Base-by-base conservation (phyloP, 225 moss, liverwort and hornwort genomes). In the Bryum argenteum region DNA sequence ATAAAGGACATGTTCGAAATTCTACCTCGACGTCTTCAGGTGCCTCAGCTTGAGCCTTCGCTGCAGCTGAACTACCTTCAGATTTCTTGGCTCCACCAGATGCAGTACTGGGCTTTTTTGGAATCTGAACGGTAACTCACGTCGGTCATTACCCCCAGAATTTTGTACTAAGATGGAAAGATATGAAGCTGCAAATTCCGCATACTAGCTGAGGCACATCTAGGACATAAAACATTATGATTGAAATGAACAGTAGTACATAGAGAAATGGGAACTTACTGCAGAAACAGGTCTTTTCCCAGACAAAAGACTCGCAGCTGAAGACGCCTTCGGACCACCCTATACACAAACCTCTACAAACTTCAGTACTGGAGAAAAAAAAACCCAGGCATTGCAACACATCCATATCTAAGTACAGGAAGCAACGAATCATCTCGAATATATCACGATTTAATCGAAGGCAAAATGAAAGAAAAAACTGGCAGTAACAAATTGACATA, bases 241-340 rank as follows among this genome's bases (percentile, higher is more conserved):
- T 72, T 41, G 22, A 40, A 43, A 10, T 54, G 1, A 63, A 71
- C 18, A 59, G 53, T 1, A 73, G 43, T 1, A 38, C 1, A 17
- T 51, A 56, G 20, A 2, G 52, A 63, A 18, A 16, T 55, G 12
- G 41, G 19, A 19, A 77, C 89, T 75, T 77, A 86, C 89, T 52
- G 77, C 40, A 51, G 77, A 76, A 53, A 66, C 28, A 70, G 81
- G 75, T 53, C 83, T 84, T 75, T 80, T 82, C 19, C 86, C 84
- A n/a, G 91, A 89, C n/a, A 96, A 50, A 69, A 91, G 79, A 84
- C 90, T 87, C 38, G 93, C 93, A 7, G 93, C 93, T 63, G 96
- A 91, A 66, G 85, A 77, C 23, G 68, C 76, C 24, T 83, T 86
- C 17, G 64, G 80, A 77, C 63, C 80, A 71, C 54, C 71, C 85